Percentiles rank a stretch among this genome's conserved stretches.
Conservation (phyloP, 257 asterid genomes). For the Voacanga thouarsii region DNA sequence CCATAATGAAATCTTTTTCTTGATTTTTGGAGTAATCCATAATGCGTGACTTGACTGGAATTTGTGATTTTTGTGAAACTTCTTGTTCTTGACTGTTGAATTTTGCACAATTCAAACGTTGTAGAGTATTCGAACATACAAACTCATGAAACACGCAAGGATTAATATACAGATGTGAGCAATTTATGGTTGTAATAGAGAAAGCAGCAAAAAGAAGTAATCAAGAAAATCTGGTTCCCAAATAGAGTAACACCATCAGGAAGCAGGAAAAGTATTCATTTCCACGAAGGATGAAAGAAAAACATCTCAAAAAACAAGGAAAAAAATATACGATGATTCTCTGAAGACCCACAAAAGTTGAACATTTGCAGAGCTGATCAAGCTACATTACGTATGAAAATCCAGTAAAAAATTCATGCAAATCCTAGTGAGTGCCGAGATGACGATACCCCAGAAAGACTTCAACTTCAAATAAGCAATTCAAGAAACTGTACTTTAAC, state of each 20-base stretch:
- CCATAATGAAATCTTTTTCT: not conserved
- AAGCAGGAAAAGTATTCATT: not conserved
- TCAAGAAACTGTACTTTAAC: not conserved
- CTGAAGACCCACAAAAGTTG: not conserved
- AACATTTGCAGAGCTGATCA: conserved; percentile 9
- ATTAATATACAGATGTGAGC: not conserved
- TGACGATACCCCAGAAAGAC: conserved; percentile 1
- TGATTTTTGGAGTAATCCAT: not conserved
- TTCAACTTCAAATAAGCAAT: not conserved
- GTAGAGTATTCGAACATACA: not conserved
- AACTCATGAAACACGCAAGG: conserved; percentile 3
- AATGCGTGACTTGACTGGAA: not conserved
- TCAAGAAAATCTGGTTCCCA: not conserved
- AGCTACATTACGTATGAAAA: conserved; percentile 37
- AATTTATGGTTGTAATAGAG: not conserved
- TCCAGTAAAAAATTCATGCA: conserved; percentile 32
- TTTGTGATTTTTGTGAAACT: not conserved
- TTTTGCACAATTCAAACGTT: not conserved
- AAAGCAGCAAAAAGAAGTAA: not conserved
- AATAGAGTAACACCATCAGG: not conserved
- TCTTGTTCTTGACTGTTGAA: not conserved
- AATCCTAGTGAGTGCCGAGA: conserved; percentile 24
- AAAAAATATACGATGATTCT: not conserved
- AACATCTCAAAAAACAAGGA: not conserved
- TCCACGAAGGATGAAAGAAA: not conserved